A percentile compares a stretch with the other conserved stretches of the same genome.
These are phyloP conservation scores for Aspergillus asperescens DNA, from an alignment of 495 filamentous ascomycete genomes.

Conservation along the genomic window DNA sequence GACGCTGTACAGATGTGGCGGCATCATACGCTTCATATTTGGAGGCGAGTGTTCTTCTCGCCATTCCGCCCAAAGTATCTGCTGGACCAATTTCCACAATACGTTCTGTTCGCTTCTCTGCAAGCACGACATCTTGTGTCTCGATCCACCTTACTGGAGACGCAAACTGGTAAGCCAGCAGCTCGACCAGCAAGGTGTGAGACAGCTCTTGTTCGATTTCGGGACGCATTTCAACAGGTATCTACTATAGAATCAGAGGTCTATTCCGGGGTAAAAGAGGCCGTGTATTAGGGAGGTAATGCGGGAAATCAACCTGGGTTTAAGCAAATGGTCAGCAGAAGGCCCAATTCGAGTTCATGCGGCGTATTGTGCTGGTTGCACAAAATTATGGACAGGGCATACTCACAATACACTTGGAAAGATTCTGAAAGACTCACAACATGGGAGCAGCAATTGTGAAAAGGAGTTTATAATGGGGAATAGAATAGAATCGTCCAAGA, in stretches of 20 bases:
- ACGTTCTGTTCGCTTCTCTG: conserved; percentile 89
- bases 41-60: conserved; percentile 87
- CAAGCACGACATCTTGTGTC: conserved; percentile 98
- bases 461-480: neutral
- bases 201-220: conserved; percentile 98
- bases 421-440: conserved; percentile 8
- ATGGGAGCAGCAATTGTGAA: conserved; percentile 16
- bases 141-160: conserved; percentile 99
- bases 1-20: conserved; percentile 87
- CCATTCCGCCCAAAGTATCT: conserved; percentile 98
- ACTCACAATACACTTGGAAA: neutral
- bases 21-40: conserved; percentile 99
- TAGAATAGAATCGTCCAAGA: conserved; percentile 4
- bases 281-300: neutral
- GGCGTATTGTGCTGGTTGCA: too few relatives aligned
- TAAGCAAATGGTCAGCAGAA: neutral
- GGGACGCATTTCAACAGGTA: conserved; percentile 69
- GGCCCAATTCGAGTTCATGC: too few relatives aligned
- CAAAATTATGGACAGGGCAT: neutral
- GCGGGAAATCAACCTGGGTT: neutral
- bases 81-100: conserved; percentile 97
- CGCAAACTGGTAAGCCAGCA: conserved; percentile 98
- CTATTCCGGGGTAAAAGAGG: neutral
- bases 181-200: conserved; percentile 95
- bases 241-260: neutral